Base-by-base conservation (phyloP, 2,329 filamentous ascomycete genomes). In the Hymenoscyphus repandus region DNA sequence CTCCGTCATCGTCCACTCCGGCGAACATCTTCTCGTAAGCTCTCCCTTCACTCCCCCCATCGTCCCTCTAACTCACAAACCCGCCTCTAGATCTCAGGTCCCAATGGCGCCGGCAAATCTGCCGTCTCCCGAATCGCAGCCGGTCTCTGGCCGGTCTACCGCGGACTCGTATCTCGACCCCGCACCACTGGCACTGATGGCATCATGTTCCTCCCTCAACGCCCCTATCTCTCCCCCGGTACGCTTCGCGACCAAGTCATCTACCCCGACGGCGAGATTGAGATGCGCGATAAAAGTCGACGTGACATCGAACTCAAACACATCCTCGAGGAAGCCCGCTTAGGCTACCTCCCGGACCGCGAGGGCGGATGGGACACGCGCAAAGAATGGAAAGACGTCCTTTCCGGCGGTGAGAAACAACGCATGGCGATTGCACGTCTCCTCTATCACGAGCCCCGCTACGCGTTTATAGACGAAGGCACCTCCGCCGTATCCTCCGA, bases 401-500 rank as follows among this genome's bases (percentile, higher is more conserved):
- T 99, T n/a, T 92, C 86, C 58, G 93, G 93, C 36, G 93, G 93
- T 11, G 93, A 99, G 76, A 99, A 99, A 73, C 93, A 99, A 72
- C 78, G 93, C 18, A 89, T 99, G 80, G 90, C 83, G 0, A 90
- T 99, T 62, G 92, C 95, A 3, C 77, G 93, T 40, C 69, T 99
- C 45, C 74, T 97, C 37, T 99, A 99, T 65, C 93, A 99, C 65
- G 92, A 97, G 71, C 93, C 93, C 13, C 78, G 86, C 53, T 99
- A 95, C 66, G 93, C 90, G 2, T 90, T 99, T 62, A 83, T 99
- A 51, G 93, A 99, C 56, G 93, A 99, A 69, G 92, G 90, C 6
- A 99, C 93, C 0, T 95, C 88, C 53, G 93, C 93, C 1, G 93
- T 97, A 1, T 93, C 87, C 4, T 90, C 85, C 39, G 93, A 99